Percentiles rank a stretch among this genome's conserved stretches.
Evolutionary conservation across 2,329 filamentous ascomycete genomes (phyloP).

Genomic region (Penicillium sp.): DNA sequence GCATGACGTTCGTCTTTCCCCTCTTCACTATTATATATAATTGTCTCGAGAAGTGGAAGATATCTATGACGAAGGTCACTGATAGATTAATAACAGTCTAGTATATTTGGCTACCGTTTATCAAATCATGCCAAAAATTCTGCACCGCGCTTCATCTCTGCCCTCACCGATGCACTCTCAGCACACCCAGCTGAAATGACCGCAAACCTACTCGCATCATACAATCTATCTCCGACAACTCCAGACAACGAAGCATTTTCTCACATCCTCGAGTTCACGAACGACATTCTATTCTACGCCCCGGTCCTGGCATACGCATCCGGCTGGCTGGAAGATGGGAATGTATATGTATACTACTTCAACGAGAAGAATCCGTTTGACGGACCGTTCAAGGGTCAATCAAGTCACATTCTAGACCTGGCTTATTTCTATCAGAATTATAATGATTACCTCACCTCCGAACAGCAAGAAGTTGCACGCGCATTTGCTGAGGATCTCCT

Average conservation of each 20-base stretch:
- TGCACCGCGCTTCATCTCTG: slow-evolving; percentile 22
- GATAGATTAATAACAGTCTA: slow-evolving; percentile 21
- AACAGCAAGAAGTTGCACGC: slow-evolving; percentile 28
- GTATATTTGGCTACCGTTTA: slow-evolving; percentile 28
- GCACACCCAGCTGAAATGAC: slow-evolving; percentile 21
- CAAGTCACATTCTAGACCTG: slow-evolving; percentile 45
- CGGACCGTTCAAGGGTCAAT: slow-evolving; percentile 37
- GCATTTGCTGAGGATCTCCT: slow-evolving; percentile 37
- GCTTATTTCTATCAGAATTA: slow-evolving; percentile 47
- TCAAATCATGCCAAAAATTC: slow-evolving; percentile 20
- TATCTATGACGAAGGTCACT: neutral
- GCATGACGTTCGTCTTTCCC: slow-evolving; percentile 39
- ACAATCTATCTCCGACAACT: slow-evolving; percentile 34
- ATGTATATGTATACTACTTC: slow-evolving; percentile 42
- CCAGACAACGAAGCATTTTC: slow-evolving; percentile 41
- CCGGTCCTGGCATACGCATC: slow-evolving; percentile 40
- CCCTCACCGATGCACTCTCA: slow-evolving; percentile 19
- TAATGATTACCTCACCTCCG: slow-evolving; percentile 33
- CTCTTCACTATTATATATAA: slow-evolving; percentile 5
- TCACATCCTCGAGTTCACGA: slow-evolving; percentile 41
- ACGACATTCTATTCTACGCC: slow-evolving; percentile 47
- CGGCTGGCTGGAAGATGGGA: slow-evolving; percentile 26
- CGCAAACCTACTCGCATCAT: slow-evolving; percentile 33
- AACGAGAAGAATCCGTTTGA: slow-evolving; percentile 48
- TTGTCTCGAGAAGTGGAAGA: neutral